Percentiles rank a stretch among this genome's conserved stretches.
phyloP scores from a whole-genome alignment of 352 stramenopile genomes.

The Phytophthora tubulina region DNA sequence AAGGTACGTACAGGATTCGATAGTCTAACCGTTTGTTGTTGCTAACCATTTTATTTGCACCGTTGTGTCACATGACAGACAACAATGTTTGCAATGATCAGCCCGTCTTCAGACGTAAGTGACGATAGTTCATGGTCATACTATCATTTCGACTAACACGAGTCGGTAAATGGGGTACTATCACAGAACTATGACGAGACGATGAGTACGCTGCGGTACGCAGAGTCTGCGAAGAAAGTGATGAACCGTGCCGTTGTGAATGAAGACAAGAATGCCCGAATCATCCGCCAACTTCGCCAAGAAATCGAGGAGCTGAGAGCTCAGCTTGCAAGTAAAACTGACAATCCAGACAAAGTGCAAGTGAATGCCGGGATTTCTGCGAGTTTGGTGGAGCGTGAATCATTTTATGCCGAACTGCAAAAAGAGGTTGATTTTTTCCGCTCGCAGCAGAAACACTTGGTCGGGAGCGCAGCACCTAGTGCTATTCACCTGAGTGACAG shows the following conservation, averaged over 20 bases:
- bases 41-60: neutral
- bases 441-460: slow-evolving; percentile 40
- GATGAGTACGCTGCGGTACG: slow-evolving; percentile 87
- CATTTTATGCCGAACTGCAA: slow-evolving; percentile 57
- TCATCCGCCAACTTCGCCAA: slow-evolving; percentile 81
- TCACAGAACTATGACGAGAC: slow-evolving; percentile 85
- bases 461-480: neutral
- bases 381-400: slow-evolving; percentile 57
- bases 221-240: slow-evolving; percentile 85
- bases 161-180: too few species aligned
- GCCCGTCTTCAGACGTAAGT: slow-evolving; percentile 71
- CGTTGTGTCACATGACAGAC: slow-evolving; percentile 51
- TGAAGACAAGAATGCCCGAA: slow-evolving; percentile 82
- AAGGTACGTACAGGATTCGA: slow-evolving; percentile 51
- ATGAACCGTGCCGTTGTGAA: slow-evolving; percentile 87
- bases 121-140: too few species aligned
- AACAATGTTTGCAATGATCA: slow-evolving; percentile 91
- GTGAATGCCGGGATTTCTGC: slow-evolving; percentile 40
- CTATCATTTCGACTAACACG: too few species aligned
- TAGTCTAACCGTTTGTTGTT: neutral
- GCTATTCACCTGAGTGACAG: slow-evolving; percentile 44
- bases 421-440: slow-evolving; percentile 61
- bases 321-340: slow-evolving; percentile 51
- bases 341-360: slow-evolving; percentile 43
- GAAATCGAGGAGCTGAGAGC: slow-evolving; percentile 69